Base-by-base conservation (phyloP, 2,329 filamentous ascomycete genomes). In the Venturia aucupariae region DNA sequence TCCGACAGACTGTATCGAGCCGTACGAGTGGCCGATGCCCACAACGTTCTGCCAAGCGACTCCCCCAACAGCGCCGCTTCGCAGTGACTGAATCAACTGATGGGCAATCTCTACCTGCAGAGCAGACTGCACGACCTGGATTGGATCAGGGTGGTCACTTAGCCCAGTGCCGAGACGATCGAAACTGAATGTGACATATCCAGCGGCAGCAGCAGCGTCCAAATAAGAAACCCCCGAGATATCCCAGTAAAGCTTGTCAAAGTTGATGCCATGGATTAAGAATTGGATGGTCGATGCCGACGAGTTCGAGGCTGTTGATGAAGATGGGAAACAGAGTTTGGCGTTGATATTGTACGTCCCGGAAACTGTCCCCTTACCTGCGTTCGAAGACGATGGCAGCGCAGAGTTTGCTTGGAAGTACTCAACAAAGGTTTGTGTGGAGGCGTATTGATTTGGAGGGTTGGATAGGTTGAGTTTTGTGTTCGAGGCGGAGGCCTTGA, bases 251-350 rank as follows among this genome's bases (percentile, higher is more conserved):
- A 73, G 75, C 66, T 81, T 81, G 68, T 83, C 80, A 67, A 83
- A 84, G 10, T 80, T 81, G 68, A 83, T 78, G 35, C 82, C 82
- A 69, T 84, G 81, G 1, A 78, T 80, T 15, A 85, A 71, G 27
- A 85, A 66, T 68, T 84, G 81, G 66, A 70, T 70, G 55, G 62
- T 77, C 71, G 13, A 78, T 6, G 39, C 35, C 35, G 35, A 8
- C 7, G 4, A 19, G 30, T 35, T 35, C 8, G 51, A 57, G 8
- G 67, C 67, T 3, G 66, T 65, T 17, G 71, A 79, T 6, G 68
- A 69, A 65, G 81, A 77, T 0, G 86, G 86, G 63, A 78, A 74
- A 73, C 86, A 89, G 75, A 86, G 86, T 15, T 83, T 84, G 0
- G 84, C 81, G 4, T 79, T 82, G 61, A 89, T 82, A 6, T 81